These are phyloP conservation scores for Ammopiptanthus mongolicus DNA, from an alignment of 306 rosid genomes.

Conservation along the genomic window DNA sequence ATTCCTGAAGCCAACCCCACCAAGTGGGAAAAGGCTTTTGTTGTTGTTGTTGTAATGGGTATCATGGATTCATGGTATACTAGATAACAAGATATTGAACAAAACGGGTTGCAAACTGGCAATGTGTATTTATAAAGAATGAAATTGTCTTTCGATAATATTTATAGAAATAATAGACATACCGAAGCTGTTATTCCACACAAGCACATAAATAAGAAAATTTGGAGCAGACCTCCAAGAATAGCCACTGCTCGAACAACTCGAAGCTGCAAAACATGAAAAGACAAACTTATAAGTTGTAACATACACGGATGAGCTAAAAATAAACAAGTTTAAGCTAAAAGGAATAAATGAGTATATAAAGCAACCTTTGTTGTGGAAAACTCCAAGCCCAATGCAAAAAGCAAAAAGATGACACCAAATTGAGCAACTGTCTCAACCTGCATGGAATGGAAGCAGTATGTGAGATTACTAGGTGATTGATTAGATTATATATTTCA, in stretches of 20 bases:
- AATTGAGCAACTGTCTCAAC: conserved; percentile 99
- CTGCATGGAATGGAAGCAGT: conserved; percentile 38
- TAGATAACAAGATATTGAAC: neutral
- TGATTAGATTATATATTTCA: neutral
- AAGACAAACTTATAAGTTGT: neutral
- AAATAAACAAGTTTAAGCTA: conserved; percentile 9
- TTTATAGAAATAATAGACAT: conserved; percentile 34
- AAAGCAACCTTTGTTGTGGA: conserved; percentile 72
- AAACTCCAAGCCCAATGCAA: conserved; percentile 92
- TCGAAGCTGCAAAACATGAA: conserved; percentile 67
- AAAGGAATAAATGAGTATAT: conserved; percentile 3
- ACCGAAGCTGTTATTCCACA: conserved; percentile 88
- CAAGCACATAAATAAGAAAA: conserved; percentile 85
- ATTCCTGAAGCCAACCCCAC: neutral
- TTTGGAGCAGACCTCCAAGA: conserved; percentile 94
- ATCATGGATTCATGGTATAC: neutral
- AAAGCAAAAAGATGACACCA: conserved; percentile 96
- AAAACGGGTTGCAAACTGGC: neutral
- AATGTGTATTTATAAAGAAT: neutral
- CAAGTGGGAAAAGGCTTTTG: neutral
- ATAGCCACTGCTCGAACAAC: conserved; percentile 92
- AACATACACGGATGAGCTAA: conserved; percentile 9
- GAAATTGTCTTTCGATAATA: neutral
- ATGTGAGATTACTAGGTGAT: neutral
- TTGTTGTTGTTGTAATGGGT: neutral